phyloP scores from a whole-genome alignment of 192 early-diverging fungal species.

The Umbelopsis isabellina region DNA sequence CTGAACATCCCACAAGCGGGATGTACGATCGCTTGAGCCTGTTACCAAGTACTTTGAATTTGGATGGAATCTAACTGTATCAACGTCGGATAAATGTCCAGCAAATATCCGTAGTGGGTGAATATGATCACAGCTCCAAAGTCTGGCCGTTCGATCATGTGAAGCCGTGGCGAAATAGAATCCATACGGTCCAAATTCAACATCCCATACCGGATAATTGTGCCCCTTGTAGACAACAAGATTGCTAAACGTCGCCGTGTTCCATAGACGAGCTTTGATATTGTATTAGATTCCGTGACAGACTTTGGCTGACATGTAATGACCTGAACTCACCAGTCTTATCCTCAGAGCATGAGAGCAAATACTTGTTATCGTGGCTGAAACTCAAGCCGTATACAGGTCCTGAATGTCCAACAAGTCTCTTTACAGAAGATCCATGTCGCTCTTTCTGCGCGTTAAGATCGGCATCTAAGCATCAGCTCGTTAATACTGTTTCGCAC shows the following conservation, averaged over 20 bases:
- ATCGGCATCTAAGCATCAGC: slow-evolving; percentile 46
- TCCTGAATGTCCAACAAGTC: slow-evolving; percentile 89
- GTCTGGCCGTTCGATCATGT: slow-evolving; percentile 91
- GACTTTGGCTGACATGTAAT: slow-evolving; percentile 26
- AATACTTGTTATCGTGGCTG: slow-evolving; percentile 82
- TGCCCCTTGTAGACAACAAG: slow-evolving; percentile 97
- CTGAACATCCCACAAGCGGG: slow-evolving; percentile 94
- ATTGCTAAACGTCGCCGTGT: slow-evolving; percentile 86
- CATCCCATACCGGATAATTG: slow-evolving; percentile 97
- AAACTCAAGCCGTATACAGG: slow-evolving; percentile 88
- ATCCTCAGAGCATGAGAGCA: slow-evolving; percentile 92
- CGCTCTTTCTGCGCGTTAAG: slow-evolving; percentile 64
- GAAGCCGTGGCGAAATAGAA: slow-evolving; percentile 97
- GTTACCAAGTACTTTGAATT: slow-evolving; percentile 95
- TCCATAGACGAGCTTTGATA: slow-evolving; percentile 88
- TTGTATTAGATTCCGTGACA: slow-evolving; percentile 50
- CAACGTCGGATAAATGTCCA: slow-evolving; percentile 97
- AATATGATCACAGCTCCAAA: slow-evolving; percentile 98
- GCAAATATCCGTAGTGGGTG: slow-evolving; percentile 96
- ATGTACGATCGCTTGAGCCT: slow-evolving; percentile 87
- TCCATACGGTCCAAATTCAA: slow-evolving; percentile 86
- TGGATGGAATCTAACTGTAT: slow-evolving; percentile 94
- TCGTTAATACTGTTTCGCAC: not conserved
- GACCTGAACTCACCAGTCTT: slow-evolving; percentile 66
- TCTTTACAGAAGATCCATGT: slow-evolving; percentile 58